These are phyloP conservation scores for Pleurotus citrinopileatus DNA, from an alignment of 768 basidiomycete genomes.

Conservation along the genomic window DNA sequence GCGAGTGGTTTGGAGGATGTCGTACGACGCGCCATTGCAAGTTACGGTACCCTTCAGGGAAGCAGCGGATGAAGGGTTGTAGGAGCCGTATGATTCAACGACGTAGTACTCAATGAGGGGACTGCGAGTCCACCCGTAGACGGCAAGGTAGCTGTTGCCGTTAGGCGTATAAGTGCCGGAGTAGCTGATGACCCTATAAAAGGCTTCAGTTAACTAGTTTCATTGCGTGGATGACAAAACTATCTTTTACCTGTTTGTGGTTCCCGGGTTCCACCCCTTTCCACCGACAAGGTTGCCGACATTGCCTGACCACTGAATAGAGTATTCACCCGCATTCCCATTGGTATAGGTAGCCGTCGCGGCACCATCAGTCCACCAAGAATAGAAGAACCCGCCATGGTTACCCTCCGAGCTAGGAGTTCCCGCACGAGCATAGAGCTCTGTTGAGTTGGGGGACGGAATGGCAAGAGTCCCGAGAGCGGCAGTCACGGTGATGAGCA, in stretches of 20 bases:
- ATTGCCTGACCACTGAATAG: conserved; percentile 26
- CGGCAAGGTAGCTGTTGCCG: conserved; percentile 40
- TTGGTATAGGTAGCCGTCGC: conserved; percentile 29
- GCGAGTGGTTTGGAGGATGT: conserved; percentile 35
- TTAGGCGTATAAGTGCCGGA: conserved; percentile 31
- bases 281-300: conserved; percentile 35
- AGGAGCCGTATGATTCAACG: conserved; percentile 37
- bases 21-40: conserved; percentile 39
- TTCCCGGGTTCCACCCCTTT: conserved; percentile 15
- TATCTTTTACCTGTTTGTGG: not conserved
- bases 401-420: conserved; percentile 25
- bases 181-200: conserved; percentile 33
- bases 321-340: conserved; percentile 25
- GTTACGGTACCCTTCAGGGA: conserved; percentile 34
- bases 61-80: conserved; percentile 33
- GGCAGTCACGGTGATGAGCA: conserved; percentile 15
- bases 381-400: conserved; percentile 34
- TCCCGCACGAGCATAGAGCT: conserved; percentile 16
- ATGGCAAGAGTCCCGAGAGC: conserved; percentile 17
- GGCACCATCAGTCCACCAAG: conserved; percentile 30
- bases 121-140: conserved; percentile 44
- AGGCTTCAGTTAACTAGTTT: not conserved
- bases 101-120: conserved; percentile 49
- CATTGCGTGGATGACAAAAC: not conserved
- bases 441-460: conserved; percentile 17